Percentiles rank a stretch among this genome's conserved stretches.
These are phyloP conservation scores for Pharnaceum exiguum DNA, from an alignment of 148 eudicot species.

Conservation along the genomic window DNA sequence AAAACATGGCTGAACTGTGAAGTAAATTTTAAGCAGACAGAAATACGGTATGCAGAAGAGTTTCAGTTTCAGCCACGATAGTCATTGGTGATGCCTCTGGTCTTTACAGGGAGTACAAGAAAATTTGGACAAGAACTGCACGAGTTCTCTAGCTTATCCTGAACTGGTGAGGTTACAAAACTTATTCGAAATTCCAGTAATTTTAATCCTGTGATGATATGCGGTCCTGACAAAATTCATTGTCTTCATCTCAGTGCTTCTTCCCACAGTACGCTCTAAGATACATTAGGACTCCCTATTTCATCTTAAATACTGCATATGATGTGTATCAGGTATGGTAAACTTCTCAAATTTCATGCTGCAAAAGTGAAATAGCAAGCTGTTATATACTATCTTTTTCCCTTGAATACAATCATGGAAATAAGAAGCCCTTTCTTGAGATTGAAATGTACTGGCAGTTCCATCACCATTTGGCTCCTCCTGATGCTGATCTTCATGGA, in stretches of 20 bases:
- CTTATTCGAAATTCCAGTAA: neutral
- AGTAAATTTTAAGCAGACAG: no score
- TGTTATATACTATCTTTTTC: neutral
- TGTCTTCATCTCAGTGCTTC: constrained; percentile 57
- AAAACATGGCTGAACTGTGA: no score
- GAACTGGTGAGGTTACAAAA: constrained; percentile 41
- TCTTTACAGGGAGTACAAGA: constrained; percentile 56
- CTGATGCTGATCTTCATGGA: constrained; percentile 60
- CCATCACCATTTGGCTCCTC: constrained; percentile 75
- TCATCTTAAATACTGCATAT: constrained; percentile 83
- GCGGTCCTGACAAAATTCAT: constrained; percentile 9
- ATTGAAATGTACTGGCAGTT: constrained; percentile 38
- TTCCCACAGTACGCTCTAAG: constrained; percentile 75
- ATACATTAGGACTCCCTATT: constrained; percentile 71
- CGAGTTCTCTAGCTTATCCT: constrained; percentile 36
- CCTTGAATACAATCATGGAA: neutral
- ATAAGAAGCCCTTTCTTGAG: neutral
- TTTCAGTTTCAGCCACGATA: neutral
- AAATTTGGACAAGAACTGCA: constrained; percentile 64
- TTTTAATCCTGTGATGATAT: neutral
- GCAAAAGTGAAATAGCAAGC: neutral
- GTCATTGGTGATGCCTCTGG: neutral
- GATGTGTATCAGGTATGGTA: constrained; percentile 77
- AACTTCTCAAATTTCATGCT: neutral
- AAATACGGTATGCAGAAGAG: no score